A percentile compares a stretch with the other conserved stretches of the same genome.
These are phyloP conservation scores for Euphrasia arctica DNA, from an alignment of 305 asterid genomes.

Conservation along the genomic window DNA sequence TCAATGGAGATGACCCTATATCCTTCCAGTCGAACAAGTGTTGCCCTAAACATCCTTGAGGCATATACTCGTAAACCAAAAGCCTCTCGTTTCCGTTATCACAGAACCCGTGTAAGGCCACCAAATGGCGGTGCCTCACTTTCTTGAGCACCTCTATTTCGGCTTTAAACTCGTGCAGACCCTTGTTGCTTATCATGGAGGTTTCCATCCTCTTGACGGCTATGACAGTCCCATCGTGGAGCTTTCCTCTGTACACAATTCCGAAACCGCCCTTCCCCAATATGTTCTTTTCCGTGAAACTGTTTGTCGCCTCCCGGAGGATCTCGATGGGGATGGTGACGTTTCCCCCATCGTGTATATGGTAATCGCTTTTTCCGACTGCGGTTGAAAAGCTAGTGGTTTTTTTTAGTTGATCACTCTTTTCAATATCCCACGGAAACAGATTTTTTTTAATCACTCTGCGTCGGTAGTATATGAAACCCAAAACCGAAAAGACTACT, in stretches of 20 bases:
- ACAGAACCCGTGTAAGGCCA: constrained; percentile 75
- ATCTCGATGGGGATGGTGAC: constrained; percentile 50
- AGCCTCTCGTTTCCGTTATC: constrained; percentile 63
- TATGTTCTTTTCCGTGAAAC: constrained; percentile 51
- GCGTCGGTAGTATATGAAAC: constrained; percentile 29
- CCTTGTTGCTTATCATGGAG: constrained; percentile 35
- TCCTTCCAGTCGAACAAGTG: constrained; percentile 48
- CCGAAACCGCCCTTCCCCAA: constrained; percentile 87
- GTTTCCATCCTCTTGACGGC: constrained; percentile 92
- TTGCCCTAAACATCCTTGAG: constrained; percentile 64
- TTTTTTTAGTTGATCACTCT: constrained; percentile 13
- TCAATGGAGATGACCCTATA: constrained; percentile 32
- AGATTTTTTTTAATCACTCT: constrained; percentile 19
- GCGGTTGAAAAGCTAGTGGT: constrained; percentile 18
- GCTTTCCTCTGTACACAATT: constrained; percentile 61
- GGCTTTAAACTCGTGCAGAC: constrained; percentile 60
- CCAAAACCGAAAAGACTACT: constrained; percentile 20
- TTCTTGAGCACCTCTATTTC: constrained; percentile 79
- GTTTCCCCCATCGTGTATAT: constrained; percentile 41
- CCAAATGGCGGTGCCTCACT: constrained; percentile 70
- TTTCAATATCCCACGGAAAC: constrained; percentile 27
- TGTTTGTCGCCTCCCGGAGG: constrained; percentile 53
- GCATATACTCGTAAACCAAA: constrained; percentile 81
- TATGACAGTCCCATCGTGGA: constrained; percentile 57
- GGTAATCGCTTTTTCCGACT: constrained; percentile 30